Evolutionary conservation across 257 asterid species (phyloP).

Genomic region (Capsicum rhomboideum): DNA sequence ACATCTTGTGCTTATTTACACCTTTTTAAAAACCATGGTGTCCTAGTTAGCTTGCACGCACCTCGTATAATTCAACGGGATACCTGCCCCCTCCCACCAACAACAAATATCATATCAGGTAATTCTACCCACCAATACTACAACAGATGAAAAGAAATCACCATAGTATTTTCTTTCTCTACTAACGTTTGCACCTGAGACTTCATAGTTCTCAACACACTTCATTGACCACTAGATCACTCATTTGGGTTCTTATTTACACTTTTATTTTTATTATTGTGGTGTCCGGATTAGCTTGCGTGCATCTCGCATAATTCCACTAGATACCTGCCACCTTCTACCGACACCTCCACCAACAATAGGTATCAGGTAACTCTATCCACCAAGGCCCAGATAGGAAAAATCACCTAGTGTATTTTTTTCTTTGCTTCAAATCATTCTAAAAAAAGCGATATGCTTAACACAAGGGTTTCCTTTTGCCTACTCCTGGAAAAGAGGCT

Average conservation of each 20-base stretch:
- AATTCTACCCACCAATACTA: not conserved
- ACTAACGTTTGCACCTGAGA: not conserved
- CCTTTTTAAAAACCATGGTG: not conserved
- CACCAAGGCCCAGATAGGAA: too few species aligned
- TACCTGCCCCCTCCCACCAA: not conserved
- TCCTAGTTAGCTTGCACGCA: not conserved
- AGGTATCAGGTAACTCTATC: too few species aligned
- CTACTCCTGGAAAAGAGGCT: too few species aligned
- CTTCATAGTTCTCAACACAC: not conserved
- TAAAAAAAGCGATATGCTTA: too few species aligned
- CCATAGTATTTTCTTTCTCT: not conserved
- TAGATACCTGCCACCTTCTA: too few species aligned
- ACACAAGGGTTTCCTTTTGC: too few species aligned
- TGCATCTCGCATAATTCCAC: too few species aligned
- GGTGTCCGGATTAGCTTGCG: too few species aligned
- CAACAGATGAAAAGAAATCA: not conserved
- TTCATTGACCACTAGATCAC: accelerated
- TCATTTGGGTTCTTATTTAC: not conserved
- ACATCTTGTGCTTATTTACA: not conserved
- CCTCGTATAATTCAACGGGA: not conserved
- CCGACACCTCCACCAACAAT: too few species aligned
- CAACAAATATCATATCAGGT: too few species aligned
- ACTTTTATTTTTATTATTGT: not conserved
- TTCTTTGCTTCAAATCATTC: too few species aligned
- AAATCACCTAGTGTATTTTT: too few species aligned